phyloP scores from a whole-genome alignment of 495 filamentous ascomycete species.

The Neurospora hispaniola region DNA sequence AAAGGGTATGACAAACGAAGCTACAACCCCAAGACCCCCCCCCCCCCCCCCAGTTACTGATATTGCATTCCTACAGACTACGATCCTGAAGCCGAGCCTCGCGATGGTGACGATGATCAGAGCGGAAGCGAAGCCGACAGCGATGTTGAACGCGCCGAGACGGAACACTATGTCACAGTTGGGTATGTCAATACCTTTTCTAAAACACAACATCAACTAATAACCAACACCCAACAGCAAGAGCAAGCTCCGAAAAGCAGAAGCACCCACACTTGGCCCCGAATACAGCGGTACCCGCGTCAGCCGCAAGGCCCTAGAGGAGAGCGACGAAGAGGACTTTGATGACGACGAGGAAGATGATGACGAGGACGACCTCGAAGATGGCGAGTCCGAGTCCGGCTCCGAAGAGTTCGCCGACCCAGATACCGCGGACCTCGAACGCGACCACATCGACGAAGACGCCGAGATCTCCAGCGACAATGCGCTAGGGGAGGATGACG shows the following conservation, averaged over 20 bases:
- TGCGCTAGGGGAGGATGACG: slow-evolving; percentile 49
- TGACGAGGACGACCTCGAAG: slow-evolving; percentile 16
- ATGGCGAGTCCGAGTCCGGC: slow-evolving; percentile 17
- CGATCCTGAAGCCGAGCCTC: slow-evolving; percentile 72
- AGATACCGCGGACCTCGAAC: slow-evolving; percentile 35
- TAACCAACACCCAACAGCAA: slow-evolving; percentile 50
- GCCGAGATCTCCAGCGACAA: slow-evolving; percentile 53
- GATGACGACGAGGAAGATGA: slow-evolving; percentile 31
- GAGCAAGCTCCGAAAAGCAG: slow-evolving; percentile 71
- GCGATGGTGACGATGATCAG: slow-evolving; percentile 27
- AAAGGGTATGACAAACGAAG: slow-evolving; percentile 20
- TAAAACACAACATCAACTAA: slow-evolving; percentile 1
- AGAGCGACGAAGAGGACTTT: slow-evolving; percentile 26
- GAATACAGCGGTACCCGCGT: slow-evolving; percentile 73
- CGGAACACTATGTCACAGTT: slow-evolving; percentile 80
- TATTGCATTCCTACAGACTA: slow-evolving; percentile 47
- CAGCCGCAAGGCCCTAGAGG: slow-evolving; percentile 57
- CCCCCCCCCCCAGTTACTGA: background rate
- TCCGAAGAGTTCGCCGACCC: slow-evolving; percentile 37
- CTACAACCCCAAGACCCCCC: background rate
- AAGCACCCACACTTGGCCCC: slow-evolving; percentile 55
- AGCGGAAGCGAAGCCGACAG: slow-evolving; percentile 46
- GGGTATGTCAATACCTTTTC: slow-evolving; percentile 38
- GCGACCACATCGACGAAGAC: slow-evolving; percentile 39
- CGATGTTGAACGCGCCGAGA: slow-evolving; percentile 34